phyloP scores from a whole-genome alignment of 2,329 filamentous ascomycete species.

The Podosphaera xanthii region DNA sequence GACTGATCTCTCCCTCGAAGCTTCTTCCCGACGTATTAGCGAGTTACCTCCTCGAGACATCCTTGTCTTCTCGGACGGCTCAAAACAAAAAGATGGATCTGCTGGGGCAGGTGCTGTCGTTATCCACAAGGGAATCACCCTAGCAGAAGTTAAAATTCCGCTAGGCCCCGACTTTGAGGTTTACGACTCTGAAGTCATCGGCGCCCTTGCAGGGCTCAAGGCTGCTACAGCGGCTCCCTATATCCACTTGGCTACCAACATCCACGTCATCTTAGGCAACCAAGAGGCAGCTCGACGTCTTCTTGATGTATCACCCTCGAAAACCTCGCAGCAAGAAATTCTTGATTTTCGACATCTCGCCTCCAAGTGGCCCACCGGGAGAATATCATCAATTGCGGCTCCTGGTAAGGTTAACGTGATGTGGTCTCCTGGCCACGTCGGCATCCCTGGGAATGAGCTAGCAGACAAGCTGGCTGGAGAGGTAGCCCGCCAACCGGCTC shows the following conservation, averaged over 20 bases:
- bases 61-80: not conserved
- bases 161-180: not conserved
- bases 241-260: not conserved
- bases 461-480: too few relatives aligned
- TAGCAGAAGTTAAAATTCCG: not conserved
- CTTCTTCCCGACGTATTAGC: not conserved
- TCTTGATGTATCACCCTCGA: not conserved
- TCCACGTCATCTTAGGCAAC: not conserved
- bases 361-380: not conserved
- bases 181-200: not conserved
- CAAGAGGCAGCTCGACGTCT: not conserved
- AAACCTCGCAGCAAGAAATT: not conserved
- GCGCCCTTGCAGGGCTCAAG: not conserved
- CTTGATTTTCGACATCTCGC: not conserved
- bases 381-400: not conserved
- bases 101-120: not conserved
- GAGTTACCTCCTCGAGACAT: not conserved
- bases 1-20: not conserved
- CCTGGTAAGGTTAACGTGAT: not conserved
- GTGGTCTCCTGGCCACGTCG: not conserved
- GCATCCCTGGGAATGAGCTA: not conserved
- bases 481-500: too few relatives aligned
- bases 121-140: not conserved
- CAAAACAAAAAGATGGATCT: not conserved
- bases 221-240: not conserved